These are phyloP conservation scores for Macrolepiota dolichaula DNA, from an alignment of 768 basidiomycete genomes.

Conservation along the genomic window DNA sequence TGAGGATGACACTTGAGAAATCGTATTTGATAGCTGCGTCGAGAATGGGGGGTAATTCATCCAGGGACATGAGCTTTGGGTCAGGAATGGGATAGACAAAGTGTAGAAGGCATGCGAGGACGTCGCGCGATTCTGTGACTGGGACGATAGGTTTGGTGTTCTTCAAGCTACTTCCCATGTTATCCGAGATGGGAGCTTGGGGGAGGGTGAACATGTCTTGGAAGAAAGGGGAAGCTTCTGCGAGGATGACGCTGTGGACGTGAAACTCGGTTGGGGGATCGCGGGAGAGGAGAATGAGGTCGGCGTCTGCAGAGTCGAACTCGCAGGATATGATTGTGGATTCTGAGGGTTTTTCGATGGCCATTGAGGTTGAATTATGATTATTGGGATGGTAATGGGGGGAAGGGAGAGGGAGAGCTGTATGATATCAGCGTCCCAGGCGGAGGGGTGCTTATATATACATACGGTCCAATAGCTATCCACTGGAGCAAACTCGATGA, in stretches of 20 bases:
- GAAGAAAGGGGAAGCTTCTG: slow-evolving; percentile 67
- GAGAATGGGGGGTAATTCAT: slow-evolving; percentile 50
- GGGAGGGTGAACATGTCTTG: slow-evolving; percentile 65
- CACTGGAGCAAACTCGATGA: not conserved
- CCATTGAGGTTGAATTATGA: not conserved
- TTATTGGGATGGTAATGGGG: not conserved
- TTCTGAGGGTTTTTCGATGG: not conserved
- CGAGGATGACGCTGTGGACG: slow-evolving; percentile 60
- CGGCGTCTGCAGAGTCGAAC: slow-evolving; percentile 39
- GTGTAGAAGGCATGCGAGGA: slow-evolving; percentile 49
- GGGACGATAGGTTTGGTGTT: slow-evolving; percentile 43
- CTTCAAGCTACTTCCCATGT: not conserved
- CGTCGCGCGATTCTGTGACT: slow-evolving; percentile 45
- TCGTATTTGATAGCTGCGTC: slow-evolving; percentile 65
- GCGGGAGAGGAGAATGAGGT: slow-evolving; percentile 47
- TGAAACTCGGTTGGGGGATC: slow-evolving; percentile 45
- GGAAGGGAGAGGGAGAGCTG: not conserved
- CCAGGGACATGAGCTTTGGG: slow-evolving; percentile 47
- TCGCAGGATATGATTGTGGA: slow-evolving; percentile 5
- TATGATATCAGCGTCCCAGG: not conserved
- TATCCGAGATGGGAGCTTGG: slow-evolving; percentile 32
- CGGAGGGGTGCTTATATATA: not conserved
- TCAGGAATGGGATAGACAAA: slow-evolving; percentile 62
- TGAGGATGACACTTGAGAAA: slow-evolving; percentile 38
- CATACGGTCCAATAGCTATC: not conserved